Conservation (phyloP, 2,329 filamentous ascomycete species). For the Paraphaeosphaeria minitans region DNA sequence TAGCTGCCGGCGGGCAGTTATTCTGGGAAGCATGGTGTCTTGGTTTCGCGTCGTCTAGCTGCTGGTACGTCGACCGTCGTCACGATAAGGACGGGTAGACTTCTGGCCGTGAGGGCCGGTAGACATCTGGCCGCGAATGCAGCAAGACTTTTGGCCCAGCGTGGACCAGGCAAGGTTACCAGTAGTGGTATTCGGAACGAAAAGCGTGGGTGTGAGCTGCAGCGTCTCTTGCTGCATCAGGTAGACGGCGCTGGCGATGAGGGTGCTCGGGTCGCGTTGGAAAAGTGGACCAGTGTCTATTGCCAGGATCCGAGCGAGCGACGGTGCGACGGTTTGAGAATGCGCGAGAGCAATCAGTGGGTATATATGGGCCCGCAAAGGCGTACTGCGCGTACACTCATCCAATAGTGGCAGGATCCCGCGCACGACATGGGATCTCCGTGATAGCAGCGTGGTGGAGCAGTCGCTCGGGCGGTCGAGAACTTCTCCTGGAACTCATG, state of each 20-base stretch:
- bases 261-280: conserved; percentile 26
- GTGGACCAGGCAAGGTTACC: neutral
- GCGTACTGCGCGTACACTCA: conserved; percentile 23
- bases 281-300: conserved; percentile 37
- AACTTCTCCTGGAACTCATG: conserved; percentile 4
- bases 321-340: conserved; percentile 36
- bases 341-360: conserved; percentile 43
- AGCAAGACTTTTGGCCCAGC: too few species aligned
- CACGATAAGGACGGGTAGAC: neutral
- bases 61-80: neutral
- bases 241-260: conserved; percentile 24
- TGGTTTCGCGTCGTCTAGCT: too few species aligned
- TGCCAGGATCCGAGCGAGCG: conserved; percentile 28
- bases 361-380: conserved; percentile 41
- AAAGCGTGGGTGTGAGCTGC: neutral
- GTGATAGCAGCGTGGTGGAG: conserved; percentile 10
- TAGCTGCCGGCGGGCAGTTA: conserved; percentile 10
- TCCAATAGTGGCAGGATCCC: conserved; percentile 32
- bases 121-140: too few species aligned
- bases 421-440: conserved; percentile 27
- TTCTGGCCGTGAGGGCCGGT: too few species aligned
- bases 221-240: neutral
- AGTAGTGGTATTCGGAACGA: neutral
- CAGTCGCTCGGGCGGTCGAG: conserved; percentile 2
- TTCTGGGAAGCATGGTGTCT: conserved; percentile 10